Evolutionary conservation across 1,284 basidiomycete genomes (phyloP), one percentile per base, ranked within the genome.

Genomic region (Pterula multifida): DNA sequence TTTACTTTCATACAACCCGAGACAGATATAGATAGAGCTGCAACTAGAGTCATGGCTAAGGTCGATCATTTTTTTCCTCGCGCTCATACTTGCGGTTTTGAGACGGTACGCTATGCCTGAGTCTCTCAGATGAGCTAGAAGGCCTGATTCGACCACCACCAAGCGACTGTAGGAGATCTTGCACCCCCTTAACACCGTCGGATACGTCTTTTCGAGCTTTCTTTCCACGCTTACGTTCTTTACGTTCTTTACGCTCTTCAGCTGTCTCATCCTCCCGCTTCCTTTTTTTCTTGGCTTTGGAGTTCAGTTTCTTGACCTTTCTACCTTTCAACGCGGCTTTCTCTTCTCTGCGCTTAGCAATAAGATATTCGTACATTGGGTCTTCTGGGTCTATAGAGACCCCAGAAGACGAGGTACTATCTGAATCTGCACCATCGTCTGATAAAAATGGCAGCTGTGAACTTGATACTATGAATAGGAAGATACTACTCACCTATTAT

Each of bases 291-390:
- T 42, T 22, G 6, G 9, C n/a, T 52, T 75, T 83, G 57, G 76
- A 83, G 23, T 66, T 63, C 58, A 73, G 74, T 21, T 64, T 64
- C 65, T 76, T 83, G 21, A 68, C 65, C 57, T 76, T 77, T 61
- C 79, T 82, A 2, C 65, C 61, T 59, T 77, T 81, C 64, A 79
- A 79, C 49, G 68, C 60, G 2, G 73, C 76, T 56, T 79, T 84
- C 60, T 80, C 76, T 61, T 87, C 84, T 60, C 71, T 76, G 57
- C 81, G 73, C 62, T 85, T 72, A 15, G 79, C 72, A 45, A 88
- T 66, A 17, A 94, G 70, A 64, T 91, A 98, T 53, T 90, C 90
- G 17, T 86, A 81, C 96, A 99, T 98, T 0, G 96, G 96, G 66
- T 99, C 96, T 61, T 98, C 92, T 3, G 90, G 86, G 64, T 98